Evolutionary conservation across 2,329 filamentous ascomycete species (phyloP).

Genomic region (Lachnellula occidentalis): DNA sequence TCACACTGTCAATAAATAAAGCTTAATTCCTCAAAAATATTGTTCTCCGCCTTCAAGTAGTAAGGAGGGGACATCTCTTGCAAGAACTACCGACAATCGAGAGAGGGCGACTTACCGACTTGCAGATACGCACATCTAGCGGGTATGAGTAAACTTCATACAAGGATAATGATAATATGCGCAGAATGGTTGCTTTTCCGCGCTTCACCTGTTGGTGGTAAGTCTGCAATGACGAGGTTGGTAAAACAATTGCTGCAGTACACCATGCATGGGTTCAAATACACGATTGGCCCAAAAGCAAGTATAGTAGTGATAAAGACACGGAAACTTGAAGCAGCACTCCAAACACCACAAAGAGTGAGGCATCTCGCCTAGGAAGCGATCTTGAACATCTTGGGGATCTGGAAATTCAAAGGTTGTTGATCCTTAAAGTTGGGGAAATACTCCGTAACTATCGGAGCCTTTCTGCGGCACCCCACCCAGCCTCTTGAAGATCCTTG

Average conservation of each 20-base stretch:
- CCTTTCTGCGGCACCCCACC: neutral
- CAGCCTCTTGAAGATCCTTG: neutral
- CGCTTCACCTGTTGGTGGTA: neutral
- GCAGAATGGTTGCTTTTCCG: neutral
- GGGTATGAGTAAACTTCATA: no score
- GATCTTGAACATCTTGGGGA: neutral
- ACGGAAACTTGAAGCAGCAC: no score
- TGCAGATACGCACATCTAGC: neutral
- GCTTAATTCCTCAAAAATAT: neutral
- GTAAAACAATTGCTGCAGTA: neutral
- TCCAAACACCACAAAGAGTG: no score
- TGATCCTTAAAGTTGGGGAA: neutral
- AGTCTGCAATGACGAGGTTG: constrained; percentile 3
- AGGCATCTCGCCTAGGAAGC: no score
- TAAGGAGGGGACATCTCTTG: neutral
- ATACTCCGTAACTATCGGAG: neutral
- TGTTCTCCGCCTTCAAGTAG: neutral
- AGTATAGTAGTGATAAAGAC: neutral
- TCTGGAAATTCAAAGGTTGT: neutral
- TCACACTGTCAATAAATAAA: neutral
- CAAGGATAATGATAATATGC: no score
- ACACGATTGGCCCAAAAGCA: neutral
- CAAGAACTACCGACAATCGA: neutral
- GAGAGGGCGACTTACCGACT: neutral
- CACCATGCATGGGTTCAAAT: neutral